These are phyloP conservation scores for Tremella yokohamensis DNA, from an alignment of 768 basidiomycete species.

Conservation along the genomic window DNA sequence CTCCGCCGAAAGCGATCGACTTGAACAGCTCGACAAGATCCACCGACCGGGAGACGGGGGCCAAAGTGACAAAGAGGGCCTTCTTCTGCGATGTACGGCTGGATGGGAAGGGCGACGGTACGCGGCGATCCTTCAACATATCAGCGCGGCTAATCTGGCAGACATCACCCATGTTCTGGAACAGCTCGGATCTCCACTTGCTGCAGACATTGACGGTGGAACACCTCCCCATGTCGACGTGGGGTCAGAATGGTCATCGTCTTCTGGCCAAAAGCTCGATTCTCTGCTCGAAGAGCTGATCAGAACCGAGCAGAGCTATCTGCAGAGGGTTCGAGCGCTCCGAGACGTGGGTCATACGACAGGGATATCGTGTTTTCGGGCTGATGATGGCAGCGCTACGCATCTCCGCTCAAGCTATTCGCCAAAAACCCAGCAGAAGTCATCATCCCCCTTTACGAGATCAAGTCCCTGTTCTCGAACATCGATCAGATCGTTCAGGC, in stretches of 20 bases:
- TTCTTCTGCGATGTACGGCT: conserved; percentile 89
- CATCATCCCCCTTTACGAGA: conserved; percentile 84
- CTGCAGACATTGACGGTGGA: conserved; percentile 15
- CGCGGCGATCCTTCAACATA: too few species aligned
- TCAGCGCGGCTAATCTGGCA: conserved; percentile 35
- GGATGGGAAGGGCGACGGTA: conserved; percentile 64
- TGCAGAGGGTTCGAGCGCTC: conserved; percentile 73
- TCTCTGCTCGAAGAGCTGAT: conserved; percentile 83
- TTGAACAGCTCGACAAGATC: conserved; percentile 44
- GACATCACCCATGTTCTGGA: conserved; percentile 35
- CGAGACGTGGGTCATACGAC: conserved; percentile 56
- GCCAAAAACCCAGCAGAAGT: conserved; percentile 77
- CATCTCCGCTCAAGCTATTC: conserved; percentile 83
- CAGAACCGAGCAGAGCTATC: conserved; percentile 82
- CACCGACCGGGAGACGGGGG: conserved; percentile 35
- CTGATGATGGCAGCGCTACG: conserved; percentile 63
- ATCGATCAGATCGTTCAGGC: conserved; percentile 81
- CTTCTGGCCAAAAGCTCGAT: conserved; percentile 52
- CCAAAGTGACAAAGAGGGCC: conserved; percentile 66
- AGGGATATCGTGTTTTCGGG: neutral
- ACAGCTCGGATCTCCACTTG: conserved; percentile 36
- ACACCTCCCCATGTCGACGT: conserved; percentile 1
- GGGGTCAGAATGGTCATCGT: neutral
- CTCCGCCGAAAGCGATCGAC: conserved; percentile 39
- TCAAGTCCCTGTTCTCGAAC: conserved; percentile 89